phyloP scores from a whole-genome alignment of 2,329 filamentous ascomycete species.

The Aspergillus aculeatus region DNA sequence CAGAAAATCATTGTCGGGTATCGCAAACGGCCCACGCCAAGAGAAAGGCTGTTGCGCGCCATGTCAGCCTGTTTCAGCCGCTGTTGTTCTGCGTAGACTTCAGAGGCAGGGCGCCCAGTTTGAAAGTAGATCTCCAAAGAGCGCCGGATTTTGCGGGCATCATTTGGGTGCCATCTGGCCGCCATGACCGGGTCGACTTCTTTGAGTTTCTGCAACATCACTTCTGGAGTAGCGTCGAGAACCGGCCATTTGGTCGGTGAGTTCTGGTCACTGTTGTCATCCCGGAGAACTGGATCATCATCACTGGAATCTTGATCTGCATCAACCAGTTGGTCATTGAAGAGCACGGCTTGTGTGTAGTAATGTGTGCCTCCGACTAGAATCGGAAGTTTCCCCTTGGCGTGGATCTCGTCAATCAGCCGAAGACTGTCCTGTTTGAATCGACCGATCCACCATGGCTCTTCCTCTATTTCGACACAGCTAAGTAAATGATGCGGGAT shows the following conservation, averaged over 20 bases:
- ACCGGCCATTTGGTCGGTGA: constrained; percentile 61
- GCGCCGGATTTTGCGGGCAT: constrained; percentile 81
- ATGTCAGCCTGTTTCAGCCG: constrained; percentile 25
- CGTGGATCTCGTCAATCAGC: constrained; percentile 74
- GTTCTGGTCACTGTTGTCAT: constrained; percentile 17
- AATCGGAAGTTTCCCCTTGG: constrained; percentile 77
- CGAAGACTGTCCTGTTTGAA: constrained; percentile 70
- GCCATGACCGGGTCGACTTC: constrained; percentile 90
- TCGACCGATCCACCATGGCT: constrained; percentile 77
- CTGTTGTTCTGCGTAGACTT: constrained; percentile 80
- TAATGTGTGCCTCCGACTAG: constrained; percentile 95
- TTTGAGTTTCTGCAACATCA: constrained; percentile 68
- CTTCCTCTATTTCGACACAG: constrained; percentile 70
- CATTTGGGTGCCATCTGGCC: constrained; percentile 88
- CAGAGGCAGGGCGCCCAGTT: constrained; percentile 77
- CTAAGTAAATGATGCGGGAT: constrained; percentile 87
- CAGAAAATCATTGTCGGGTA: constrained; percentile 74
- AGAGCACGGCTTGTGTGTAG: constrained; percentile 85
- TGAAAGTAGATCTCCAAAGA: constrained; percentile 87
- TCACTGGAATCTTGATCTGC: constrained; percentile 22
- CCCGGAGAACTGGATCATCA: constrained; percentile 21
- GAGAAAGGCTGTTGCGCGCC: constrained; percentile 18
- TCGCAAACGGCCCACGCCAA: constrained; percentile 40
- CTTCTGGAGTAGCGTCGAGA: constrained; percentile 67
- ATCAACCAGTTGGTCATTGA: constrained; percentile 66